A percentile compares a stretch with the other conserved stretches of the same genome.
These are phyloP conservation scores for Rubia peregrina DNA, from an alignment of 305 asterid genomes.

Conservation along the genomic window DNA sequence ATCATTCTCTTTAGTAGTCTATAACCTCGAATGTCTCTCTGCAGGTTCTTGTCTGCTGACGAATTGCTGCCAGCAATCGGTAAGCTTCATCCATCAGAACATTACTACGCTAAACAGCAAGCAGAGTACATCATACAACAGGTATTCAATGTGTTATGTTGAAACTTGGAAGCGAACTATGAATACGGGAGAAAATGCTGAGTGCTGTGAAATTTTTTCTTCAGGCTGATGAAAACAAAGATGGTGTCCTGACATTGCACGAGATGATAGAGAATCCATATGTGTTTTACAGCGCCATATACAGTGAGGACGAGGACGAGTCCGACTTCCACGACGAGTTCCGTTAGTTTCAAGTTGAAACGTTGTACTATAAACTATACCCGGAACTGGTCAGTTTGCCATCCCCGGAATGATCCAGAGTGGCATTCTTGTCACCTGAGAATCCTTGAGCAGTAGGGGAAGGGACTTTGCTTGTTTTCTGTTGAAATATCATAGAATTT, in stretches of 20 bases:
- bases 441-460: background rate
- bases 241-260: conserved; percentile 65
- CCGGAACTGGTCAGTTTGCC: background rate
- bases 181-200: background rate
- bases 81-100: conserved; percentile 88
- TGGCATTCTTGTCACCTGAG: background rate
- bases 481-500: background rate
- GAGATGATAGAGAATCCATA: conserved; percentile 93
- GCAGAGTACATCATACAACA: conserved; percentile 86
- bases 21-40: conserved; percentile 11
- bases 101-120: conserved; percentile 85
- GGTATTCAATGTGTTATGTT: conserved; percentile 34
- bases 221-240: conserved; percentile 92
- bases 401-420: background rate
- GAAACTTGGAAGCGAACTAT: background rate
- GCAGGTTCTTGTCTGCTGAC: conserved; percentile 63
- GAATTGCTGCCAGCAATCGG: conserved; percentile 78
- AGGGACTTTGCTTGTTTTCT: background rate
- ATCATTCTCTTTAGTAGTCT: conserved; percentile 8
- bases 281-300: conserved; percentile 86
- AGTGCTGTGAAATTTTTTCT: background rate
- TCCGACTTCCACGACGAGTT: conserved; percentile 72
- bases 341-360: conserved; percentile 36
- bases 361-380: background rate
- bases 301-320: conserved; percentile 66